These are phyloP conservation scores for Colletotrichum tanaceti DNA, from an alignment of 2,329 filamentous ascomycete species.

Conservation along the genomic window DNA sequence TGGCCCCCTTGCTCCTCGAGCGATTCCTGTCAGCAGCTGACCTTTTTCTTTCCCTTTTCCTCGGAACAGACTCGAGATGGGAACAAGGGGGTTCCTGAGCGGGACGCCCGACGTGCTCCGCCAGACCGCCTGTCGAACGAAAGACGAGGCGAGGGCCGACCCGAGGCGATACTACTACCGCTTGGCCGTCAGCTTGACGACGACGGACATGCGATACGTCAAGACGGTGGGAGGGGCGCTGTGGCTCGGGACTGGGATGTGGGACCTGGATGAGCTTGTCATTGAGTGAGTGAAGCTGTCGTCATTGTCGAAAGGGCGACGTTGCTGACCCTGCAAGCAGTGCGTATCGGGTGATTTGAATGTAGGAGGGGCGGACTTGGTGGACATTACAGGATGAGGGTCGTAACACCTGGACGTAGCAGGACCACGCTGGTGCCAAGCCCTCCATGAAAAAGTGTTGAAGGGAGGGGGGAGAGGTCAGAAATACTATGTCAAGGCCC, in stretches of 20 bases:
- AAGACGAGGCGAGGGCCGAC: slow-evolving; percentile 50
- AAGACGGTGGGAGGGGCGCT: slow-evolving; percentile 60
- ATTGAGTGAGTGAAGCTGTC: slow-evolving; percentile 33
- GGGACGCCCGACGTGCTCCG: slow-evolving; percentile 57
- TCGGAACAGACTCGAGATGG: neutral
- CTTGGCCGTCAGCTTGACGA: slow-evolving; percentile 61
- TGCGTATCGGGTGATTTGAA: slow-evolving; percentile 2
- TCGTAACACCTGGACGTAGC: too few species aligned
- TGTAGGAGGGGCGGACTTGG: neutral
- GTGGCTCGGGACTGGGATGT: slow-evolving; percentile 61
- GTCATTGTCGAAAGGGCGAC: too few species aligned
- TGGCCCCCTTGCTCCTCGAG: neutral
- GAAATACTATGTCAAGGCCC: neutral
- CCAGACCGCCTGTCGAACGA: slow-evolving; percentile 48
- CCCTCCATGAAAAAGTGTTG: neutral
- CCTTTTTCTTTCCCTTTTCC: neutral
- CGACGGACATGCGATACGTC: slow-evolving; percentile 59
- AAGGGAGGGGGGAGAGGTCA: neutral
- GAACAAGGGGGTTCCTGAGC: slow-evolving; percentile 58
- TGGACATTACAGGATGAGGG: neutral
- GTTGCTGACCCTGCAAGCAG: neutral
- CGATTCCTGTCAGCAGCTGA: neutral
- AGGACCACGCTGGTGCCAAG: too few species aligned
- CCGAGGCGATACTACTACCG: slow-evolving; percentile 58
- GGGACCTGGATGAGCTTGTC: slow-evolving; percentile 41